phyloP scores from a whole-genome alignment of 2,329 filamentous ascomycete genomes.

The Lachnellula subtilissima region DNA sequence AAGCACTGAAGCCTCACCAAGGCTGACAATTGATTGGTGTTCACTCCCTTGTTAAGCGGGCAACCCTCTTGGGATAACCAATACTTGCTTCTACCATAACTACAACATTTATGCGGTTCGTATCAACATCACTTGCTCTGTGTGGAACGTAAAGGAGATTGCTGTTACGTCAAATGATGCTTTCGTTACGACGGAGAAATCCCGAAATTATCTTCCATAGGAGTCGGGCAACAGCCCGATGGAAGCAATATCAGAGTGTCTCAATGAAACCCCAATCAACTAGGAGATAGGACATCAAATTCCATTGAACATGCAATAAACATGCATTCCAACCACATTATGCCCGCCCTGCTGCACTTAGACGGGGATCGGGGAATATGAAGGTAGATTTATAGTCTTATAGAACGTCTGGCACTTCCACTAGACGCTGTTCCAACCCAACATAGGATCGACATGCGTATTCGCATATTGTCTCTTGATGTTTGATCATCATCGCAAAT shows the following conservation, averaged over 20 bases:
- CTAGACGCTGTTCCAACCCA: background rate
- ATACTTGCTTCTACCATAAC: background rate
- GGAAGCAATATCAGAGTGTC: background rate
- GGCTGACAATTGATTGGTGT: constrained; percentile 1
- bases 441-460: background rate
- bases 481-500: background rate
- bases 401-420: background rate
- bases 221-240: background rate
- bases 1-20: background rate
- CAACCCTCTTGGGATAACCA: background rate
- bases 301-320: background rate
- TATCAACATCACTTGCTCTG: background rate
- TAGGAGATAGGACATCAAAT: background rate
- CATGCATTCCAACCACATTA: background rate
- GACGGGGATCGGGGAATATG: background rate
- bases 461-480: background rate
- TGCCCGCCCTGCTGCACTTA: background rate
- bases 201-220: background rate
- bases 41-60: background rate
- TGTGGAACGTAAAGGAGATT: background rate
- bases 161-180: background rate
- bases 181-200: background rate
- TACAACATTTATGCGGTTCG: background rate
- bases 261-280: background rate
- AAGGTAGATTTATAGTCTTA: background rate